Base-by-base conservation (phyloP, 192 early-diverging fungal genomes). In the Gamsiella multidivaricata region DNA sequence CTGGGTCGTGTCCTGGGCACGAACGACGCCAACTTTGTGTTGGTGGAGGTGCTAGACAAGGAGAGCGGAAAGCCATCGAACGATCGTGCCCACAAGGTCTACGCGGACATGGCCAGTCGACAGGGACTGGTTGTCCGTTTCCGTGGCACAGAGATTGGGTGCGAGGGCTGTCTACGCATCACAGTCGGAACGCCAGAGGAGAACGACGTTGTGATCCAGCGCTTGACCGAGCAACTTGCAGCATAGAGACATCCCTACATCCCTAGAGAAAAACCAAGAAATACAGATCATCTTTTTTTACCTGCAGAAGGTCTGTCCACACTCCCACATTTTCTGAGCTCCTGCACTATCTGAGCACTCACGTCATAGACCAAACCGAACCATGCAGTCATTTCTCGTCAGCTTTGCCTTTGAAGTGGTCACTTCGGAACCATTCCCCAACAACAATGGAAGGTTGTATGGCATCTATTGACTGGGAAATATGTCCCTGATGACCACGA, bases 11-110 rank as follows among this genome's bases (percentile, higher is more conserved):
- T 99, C 50, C 55, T 97, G 26, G 98, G 98, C 43, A 88, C 85
- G 29, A 95, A 94, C 75, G 93, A 98, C 47, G 93, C 93, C 57
- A 99, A 99, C 87, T 99, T 99, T 89, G 86, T 99, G 7, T 71
- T 99, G 56, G 94, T 90, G 8, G 91, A 93, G 69, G 79, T 99
- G 33, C 80, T 95, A 20, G 86, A 91, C 80, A 69, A 64, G 33
- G 74, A 81, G n/a, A n/a, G n/a, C 18, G 72, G 83, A 20, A 69
- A 85, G 29, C 88, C 94, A 9, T 82, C 79, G 62, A 97, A 94
- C 70, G 82, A 84, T 7, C 82, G 88, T 29, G 96, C 98, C 12
- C 67, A 87, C 39, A 60, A 61, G 14, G 64, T 97, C 20, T 99
- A 99, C 72, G 89, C 88, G 59, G 79, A 86, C 17, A 86, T 99